Conservation (phyloP, 2,329 filamentous ascomycete genomes). For the Fusarium acutatum region DNA sequence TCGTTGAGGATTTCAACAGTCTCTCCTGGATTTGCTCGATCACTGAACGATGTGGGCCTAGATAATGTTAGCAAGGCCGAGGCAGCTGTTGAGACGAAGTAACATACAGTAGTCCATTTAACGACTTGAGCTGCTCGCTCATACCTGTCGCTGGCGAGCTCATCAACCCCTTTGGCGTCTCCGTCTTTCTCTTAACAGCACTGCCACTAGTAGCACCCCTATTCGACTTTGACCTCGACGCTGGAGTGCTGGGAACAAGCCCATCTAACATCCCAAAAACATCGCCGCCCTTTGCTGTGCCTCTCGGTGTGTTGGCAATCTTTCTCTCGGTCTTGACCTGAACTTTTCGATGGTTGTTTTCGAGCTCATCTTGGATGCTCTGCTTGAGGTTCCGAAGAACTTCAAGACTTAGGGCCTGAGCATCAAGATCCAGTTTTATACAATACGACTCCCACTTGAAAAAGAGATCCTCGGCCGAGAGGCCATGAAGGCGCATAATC, state of each 20-base stretch:
- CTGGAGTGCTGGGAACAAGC: slow-evolving; percentile 71
- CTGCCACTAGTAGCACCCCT: slow-evolving; percentile 44
- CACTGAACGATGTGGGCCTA: slow-evolving; percentile 65
- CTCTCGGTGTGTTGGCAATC: slow-evolving; percentile 69
- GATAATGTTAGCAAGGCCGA: not conserved
- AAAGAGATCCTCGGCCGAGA: slow-evolving; percentile 86
- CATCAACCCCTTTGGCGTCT: slow-evolving; percentile 38
- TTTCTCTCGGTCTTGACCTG: slow-evolving; percentile 72
- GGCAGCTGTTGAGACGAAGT: too few relatives aligned
- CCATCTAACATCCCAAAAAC: slow-evolving; percentile 87
- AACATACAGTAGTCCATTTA: slow-evolving; percentile 44
- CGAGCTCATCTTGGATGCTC: slow-evolving; percentile 83
- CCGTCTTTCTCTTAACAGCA: slow-evolving; percentile 46
- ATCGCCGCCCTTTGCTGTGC: slow-evolving; percentile 65
- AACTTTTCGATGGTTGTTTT: slow-evolving; percentile 74
- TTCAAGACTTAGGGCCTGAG: slow-evolving; percentile 72
- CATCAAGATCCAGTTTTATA: slow-evolving; percentile 89
- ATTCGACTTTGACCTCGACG: slow-evolving; percentile 54
- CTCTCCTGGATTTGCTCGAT: slow-evolving; percentile 82
- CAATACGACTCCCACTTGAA: slow-evolving; percentile 99
- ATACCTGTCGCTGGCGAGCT: slow-evolving; percentile 48
- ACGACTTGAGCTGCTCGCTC: slow-evolving; percentile 45
- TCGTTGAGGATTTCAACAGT: slow-evolving; percentile 84
- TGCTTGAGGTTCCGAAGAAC: slow-evolving; percentile 83
- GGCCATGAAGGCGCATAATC: slow-evolving; percentile 83